Percentiles rank a stretch among this genome's conserved stretches.
Evolutionary conservation across 768 basidiomycete species (phyloP).

Genomic region (Jaapia argillacea): DNA sequence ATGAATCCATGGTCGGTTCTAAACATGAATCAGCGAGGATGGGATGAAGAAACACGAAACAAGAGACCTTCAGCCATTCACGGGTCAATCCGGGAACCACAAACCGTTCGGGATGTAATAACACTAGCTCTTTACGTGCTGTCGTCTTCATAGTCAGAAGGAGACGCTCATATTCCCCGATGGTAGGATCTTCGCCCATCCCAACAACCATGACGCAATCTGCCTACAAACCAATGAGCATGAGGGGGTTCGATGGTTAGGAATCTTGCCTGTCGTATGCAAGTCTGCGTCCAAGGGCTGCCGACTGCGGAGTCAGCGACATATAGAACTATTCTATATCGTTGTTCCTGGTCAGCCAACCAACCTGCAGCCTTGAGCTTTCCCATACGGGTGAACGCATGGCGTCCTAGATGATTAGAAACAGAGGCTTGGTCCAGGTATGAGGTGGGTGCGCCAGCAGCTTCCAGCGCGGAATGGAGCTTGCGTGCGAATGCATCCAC

Average conservation of each 20-base stretch:
- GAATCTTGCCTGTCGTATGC: constrained; percentile 80
- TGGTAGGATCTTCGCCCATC: constrained; percentile 82
- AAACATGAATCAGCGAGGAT: constrained; percentile 2
- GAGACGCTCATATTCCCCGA: constrained; percentile 93
- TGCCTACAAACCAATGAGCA: constrained; percentile 34
- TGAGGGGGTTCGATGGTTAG: no score
- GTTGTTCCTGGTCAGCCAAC: constrained; percentile 93
- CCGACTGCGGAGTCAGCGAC: constrained; percentile 93
- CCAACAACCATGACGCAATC: constrained; percentile 93
- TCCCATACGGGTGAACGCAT: constrained; percentile 94
- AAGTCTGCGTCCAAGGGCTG: constrained; percentile 97
- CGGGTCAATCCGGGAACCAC: constrained; percentile 88
- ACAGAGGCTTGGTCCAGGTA: constrained; percentile 93
- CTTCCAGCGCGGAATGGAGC: constrained; percentile 79
- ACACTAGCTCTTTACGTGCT: constrained; percentile 92
- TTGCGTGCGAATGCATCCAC: constrained; percentile 85
- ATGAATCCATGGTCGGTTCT: constrained; percentile 95
- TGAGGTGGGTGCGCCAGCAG: constrained; percentile 87
- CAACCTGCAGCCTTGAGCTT: constrained; percentile 92
- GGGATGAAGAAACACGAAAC: neutral
- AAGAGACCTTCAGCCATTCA: constrained; percentile 83
- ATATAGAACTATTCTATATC: constrained; percentile 88
- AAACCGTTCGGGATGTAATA: constrained; percentile 86
- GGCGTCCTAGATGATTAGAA: constrained; percentile 83
- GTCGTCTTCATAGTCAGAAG: constrained; percentile 95